Base-by-base conservation (phyloP, 2,329 filamentous ascomycete genomes). In the Westerdykella ornata region DNA sequence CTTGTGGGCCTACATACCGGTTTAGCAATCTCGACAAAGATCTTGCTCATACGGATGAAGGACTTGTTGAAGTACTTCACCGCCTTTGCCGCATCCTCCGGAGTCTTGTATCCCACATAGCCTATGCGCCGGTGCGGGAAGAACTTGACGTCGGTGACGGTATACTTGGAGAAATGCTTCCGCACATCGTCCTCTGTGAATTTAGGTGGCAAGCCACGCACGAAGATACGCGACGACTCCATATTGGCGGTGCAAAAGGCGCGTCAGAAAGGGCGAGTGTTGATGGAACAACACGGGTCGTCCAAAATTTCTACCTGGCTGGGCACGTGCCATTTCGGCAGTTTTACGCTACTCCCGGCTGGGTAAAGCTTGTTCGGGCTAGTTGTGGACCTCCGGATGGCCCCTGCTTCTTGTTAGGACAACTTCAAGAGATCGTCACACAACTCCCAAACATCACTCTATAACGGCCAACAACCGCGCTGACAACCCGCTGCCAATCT, bases 31-130 rank as follows among this genome's bases (percentile, higher is more conserved):
- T 96, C 89, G 47, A 96, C 92, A 20, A 76, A 77, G 57, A 98
- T 88, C 72, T 84, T 94, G 43, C 89, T 95, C 85, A 96, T 92
- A 56, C 88, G 87, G 57, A 98, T 88, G 68, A 88, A 98, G 49
- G 89, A 84, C 64, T 80, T 87, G 73, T 98, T 89, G 75, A 96
- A 96, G 72, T 95, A 94, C 67, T 86, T 89, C 63, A 94, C 85
- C 34, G 92, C 90, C 60, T 82, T 79, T 43, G 78, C 73, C 42
- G 92, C 92, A 62, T 87, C 84, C 47, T 90, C 80, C 12, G 84
- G 72, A 38, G 79, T 85, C 69, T 86, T 89, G 74, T 90, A 97
- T 48, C 92, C 92, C 45, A 98, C 81, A 75, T 95, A 98, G 55
- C 89, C 92, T 67, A 98, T 96, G 54, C 89, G 80, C 57, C 92